These are phyloP conservation scores for Amaranthus hypochondriacus DNA, from an alignment of 148 eudicot genomes.

Conservation along the genomic window DNA sequence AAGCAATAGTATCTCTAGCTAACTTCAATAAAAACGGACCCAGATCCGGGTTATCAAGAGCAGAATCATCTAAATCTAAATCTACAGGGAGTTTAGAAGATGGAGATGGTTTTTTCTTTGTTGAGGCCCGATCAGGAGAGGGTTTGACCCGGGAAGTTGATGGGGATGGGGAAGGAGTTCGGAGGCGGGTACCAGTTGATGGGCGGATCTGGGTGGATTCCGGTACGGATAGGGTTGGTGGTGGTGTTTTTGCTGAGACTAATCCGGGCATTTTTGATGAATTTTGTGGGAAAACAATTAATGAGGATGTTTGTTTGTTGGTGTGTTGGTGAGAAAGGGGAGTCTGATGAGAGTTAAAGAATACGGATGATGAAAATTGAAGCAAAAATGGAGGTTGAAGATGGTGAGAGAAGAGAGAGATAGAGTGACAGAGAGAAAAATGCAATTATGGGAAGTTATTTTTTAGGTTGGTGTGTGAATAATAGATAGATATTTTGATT, in stretches of 20 bases:
- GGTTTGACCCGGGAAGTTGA: conserved; percentile 79
- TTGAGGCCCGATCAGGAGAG: conserved; percentile 79
- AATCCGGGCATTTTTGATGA: conserved; percentile 61
- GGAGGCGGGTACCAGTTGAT: conserved; percentile 19
- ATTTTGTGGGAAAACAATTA: neutral
- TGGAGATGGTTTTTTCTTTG: conserved; percentile 46
- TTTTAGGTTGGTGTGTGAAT: neutral
- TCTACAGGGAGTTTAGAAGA: neutral
- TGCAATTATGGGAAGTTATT: neutral
- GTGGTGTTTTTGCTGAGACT: conserved; percentile 79
- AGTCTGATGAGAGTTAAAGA: neutral
- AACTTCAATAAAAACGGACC: conserved; percentile 85
- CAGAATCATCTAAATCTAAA: conserved; percentile 49
- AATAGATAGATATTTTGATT: too few species aligned
- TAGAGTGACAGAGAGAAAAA: neutral
- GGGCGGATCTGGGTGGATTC: conserved; percentile 41
- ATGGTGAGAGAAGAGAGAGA: neutral
- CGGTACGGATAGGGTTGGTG: conserved; percentile 37
- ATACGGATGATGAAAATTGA: neutral
- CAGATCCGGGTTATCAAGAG: conserved; percentile 93
- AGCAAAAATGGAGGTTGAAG: neutral
- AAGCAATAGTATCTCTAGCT: conserved; percentile 78
- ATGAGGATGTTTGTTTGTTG: neutral
- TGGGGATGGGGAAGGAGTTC: conserved; percentile 76
- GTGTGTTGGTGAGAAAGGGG: neutral